Base-by-base conservation (phyloP, 1,139 yeast genomes). In the Zygosaccharomyces pseudobailii region DNA sequence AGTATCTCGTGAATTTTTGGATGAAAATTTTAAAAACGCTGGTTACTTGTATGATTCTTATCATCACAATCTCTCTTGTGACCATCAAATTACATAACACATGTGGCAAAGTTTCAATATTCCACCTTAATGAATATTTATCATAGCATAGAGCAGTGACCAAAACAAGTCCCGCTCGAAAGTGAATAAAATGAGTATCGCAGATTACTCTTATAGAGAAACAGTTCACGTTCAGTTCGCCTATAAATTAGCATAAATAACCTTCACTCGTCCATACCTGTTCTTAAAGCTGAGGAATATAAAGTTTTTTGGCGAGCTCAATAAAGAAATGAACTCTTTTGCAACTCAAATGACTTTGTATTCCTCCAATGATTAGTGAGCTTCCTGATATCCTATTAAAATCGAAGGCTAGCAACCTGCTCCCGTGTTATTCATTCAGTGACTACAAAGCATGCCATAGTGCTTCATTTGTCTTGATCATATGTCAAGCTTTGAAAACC, bases 161-260 rank as follows among this genome's bases (percentile, higher is more conserved):
- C 41, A 22, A 9, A 37, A 7, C 47, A 45, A 34, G 34, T 45
- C 3, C 47, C 47, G 17, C 45, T 34, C 41, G 30, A 45, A 45
- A 9, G 35, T 36, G 3, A 41, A 34, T 6, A 33, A 40, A 24
- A 45, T 45, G 47, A 21, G 41, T 20, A 45, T 40, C 27, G 47
- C 6, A 24, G 45, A 45, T 10, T 33, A 35, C 17, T 41, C 45
- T 17, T 45, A 45, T 28, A 45, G 47, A 25, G 45, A 45, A 24
- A 35, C 47, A 9, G 47, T 28, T n/a, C 47, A 45, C 41, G 36
- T 45, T 23, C 45, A 45, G 35, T 45, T 45, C 34, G 47, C 47
- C 20, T 41, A 41, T 21, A 45, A 45, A 35, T 24, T 45, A 13
- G 47, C 47, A 13, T 34, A 23, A 41, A 45, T 45, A 33, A 45